Base-by-base conservation (phyloP, 2,329 filamentous ascomycete genomes). In the Alternaria consortialis region DNA sequence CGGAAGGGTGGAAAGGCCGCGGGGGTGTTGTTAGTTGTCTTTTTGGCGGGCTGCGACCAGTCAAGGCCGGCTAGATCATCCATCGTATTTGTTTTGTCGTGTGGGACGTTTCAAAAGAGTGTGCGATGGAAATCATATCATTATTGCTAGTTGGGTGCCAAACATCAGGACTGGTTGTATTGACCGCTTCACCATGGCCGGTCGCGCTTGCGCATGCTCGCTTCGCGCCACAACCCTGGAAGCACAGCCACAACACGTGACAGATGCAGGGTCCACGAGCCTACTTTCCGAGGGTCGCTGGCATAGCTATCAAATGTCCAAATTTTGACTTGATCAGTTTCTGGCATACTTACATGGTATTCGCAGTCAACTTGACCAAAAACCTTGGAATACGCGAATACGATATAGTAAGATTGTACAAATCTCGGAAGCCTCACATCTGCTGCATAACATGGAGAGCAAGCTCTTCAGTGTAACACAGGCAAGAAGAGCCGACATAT, bases 51-150 rank as follows among this genome's bases (percentile, higher is more conserved):
- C 46, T 76, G 70, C 32, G 73, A 77, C 83, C 83, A 85, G 74
- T 84, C 82, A 56, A 84, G 79, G 65, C 81, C 79, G 52, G 81
- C 71, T 17, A 85, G 73, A 64, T 85, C 83, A 68, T 85, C 81
- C 83, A 85, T 85, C 40, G 56, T 69, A 44, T 84, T 84, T 44
- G 54, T 69, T 44, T 8, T 63, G 40, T 39, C 53, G 47, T 42
- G 31, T 43, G 17, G 48, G 39, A 42, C 9, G 55, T 59, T 17
- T 54, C 53, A 64, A 51, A 29, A 37, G 39, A 53, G 43, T 51
- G 55, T 47, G 61, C 39, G 43, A 32, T 31, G 25, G 40, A 53
- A 57, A 55, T 71, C 63, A 72, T 71, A 61, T 67, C 72, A 74
- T 74, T n/a, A 54, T 62, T 58, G 59, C 47, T 34, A 34, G 55